Base-by-base conservation (phyloP, 140 eudicot genomes). In the Erigeron philadelphicus region DNA sequence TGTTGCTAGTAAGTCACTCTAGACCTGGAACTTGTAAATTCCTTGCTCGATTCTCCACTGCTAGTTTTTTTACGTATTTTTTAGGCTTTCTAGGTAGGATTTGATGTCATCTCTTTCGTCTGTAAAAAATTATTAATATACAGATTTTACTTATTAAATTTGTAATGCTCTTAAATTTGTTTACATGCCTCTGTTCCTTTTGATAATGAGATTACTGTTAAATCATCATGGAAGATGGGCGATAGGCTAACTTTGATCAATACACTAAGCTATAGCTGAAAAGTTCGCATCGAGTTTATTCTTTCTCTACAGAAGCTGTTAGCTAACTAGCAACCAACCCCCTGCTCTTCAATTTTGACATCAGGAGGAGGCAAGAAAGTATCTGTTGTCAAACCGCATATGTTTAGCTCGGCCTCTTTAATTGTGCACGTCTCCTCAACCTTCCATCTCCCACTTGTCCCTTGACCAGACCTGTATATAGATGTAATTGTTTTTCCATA, bases 401-500 rank as follows among this genome's bases (percentile, higher is more conserved):
- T 80, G 70, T 88, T 86, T 45, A 91, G 86, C 75, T 86, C 95
- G 12, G 86, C 73, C 72, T 91, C 91, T 72, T 91, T 92, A 77
- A 86, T 75, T 50, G 54, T 81, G 86, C 96, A 86, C 2, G 85
- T 82, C 74, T 92, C 98, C 75, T 91, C 92, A 43, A 88, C 65
- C 78, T 78, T 80, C 92, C 89, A 84, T 78, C 79, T 76, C n/a
- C 73, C 79, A 45, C 81, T 88, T 38, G 71, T 47, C 0, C 77
- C 78, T 58, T 79, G 82, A 12, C 96, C 98, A 25, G 88, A 86
- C 63, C 96, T 79, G 42, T 78, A 80, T 21, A 92, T 53, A 10
- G 86, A 65, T 1, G 89, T 83, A 5, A 61, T 35, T 0, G 95
- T 84, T 47, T 68, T 88, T 38, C 98, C 96, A 18, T 82, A 50